Percentiles rank a stretch among this genome's conserved stretches.
Conservation (phyloP, 305 asterid species). For the Solanum chacoense region DNA sequence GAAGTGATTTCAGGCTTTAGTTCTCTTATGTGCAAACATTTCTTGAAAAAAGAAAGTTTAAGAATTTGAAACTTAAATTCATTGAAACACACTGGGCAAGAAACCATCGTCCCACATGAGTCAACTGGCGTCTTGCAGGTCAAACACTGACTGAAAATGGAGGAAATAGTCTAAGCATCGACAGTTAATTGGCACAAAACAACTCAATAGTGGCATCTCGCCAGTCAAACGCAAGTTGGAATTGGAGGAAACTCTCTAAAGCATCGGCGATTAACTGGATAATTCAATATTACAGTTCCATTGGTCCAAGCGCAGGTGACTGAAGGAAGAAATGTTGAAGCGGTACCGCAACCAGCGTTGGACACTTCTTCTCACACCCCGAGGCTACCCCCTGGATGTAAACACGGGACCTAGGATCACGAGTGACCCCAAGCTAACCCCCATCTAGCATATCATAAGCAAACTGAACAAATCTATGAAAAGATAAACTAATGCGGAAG, state of each 20-base stretch:
- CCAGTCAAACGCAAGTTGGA: not conserved
- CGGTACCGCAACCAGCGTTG: not conserved
- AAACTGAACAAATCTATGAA: too few relatives aligned
- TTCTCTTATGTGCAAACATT: not conserved
- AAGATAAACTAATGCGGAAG: too few relatives aligned
- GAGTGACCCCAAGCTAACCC: too few relatives aligned
- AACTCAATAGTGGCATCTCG: not conserved
- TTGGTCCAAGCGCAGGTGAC: not conserved
- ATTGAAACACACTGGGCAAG: not conserved
- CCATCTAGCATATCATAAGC: too few relatives aligned
- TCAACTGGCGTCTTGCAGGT: not conserved
- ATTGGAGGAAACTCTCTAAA: not conserved
- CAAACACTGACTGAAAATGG: not conserved
- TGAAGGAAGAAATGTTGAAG: not conserved
- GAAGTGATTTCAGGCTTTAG: not conserved
- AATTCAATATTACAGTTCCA: not conserved
- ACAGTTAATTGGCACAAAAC: not conserved
- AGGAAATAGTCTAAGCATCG: not conserved
- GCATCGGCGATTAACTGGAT: not conserved
- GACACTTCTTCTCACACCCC: not conserved
- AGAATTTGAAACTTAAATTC: not conserved
- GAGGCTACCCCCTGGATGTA: too few relatives aligned
- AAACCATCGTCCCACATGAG: not conserved
- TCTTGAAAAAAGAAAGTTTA: not conserved
- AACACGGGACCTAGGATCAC: too few relatives aligned